Base-by-base conservation (phyloP, 306 rosid species). In the Quercus wislizeni region DNA sequence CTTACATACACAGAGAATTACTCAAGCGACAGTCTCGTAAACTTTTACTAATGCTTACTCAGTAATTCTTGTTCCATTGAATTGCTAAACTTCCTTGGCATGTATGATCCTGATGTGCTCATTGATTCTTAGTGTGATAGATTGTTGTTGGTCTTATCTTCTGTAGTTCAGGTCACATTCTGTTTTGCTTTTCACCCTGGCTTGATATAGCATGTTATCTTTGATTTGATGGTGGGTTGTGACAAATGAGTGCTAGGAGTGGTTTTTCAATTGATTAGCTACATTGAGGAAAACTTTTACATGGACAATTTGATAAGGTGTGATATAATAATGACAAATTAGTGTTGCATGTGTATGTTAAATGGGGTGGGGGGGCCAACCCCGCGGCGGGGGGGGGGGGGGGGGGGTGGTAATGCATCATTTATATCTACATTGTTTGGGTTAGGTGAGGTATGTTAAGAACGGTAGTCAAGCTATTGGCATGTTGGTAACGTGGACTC, bases 1-100 rank as follows among this genome's bases (percentile, higher is more conserved):
- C 65, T 46, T 72, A 18, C 28, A 49, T 57, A 38, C 11, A 43
- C 25, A 56, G 31, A 51, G 31, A 51, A 51, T 55, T 41, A 74
- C 55, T 74, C 35, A 35, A 74, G 23, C 3, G 46, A 57, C 25
- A 58, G 54, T 28, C 17, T 57, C 38, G 31, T 51, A 25, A 56
- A 46, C 74, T 74, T 46, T 78, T 68, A 18, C 14, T 49, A n/a
- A 51, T 71, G 41, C 41, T 52, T 64, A n/a, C 18, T 14, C 10
- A 19, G 49, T 61, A 43, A 63, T 65, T 57, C 52, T 51, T 31
- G 62, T 79, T 69, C 38, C 70, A n/a, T 54, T 69, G 51, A 64
- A n/a, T 55, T 14, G 9, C 35, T 58, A 25, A 80, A 73, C 23
- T 33, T 51, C 27, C 61, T 17, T 68, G 33, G n/a, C 52, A 65